A percentile compares a stretch with the other conserved stretches of the same genome.
Conservation (phyloP, 2,329 filamentous ascomycete species). For the Venturia carpophila region DNA sequence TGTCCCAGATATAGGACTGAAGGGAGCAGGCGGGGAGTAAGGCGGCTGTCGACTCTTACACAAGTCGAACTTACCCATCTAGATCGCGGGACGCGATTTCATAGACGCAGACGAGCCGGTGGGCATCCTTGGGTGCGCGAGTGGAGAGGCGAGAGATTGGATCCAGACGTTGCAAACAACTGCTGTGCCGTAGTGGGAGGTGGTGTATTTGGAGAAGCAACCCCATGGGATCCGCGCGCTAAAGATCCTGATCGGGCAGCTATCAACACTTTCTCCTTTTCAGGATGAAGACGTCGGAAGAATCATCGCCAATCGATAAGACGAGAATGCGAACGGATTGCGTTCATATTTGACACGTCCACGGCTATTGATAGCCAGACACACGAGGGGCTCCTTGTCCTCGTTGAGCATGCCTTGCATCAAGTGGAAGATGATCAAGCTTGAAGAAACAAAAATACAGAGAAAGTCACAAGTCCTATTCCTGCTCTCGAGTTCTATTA, state of each 20-base stretch:
- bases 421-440: not conserved
- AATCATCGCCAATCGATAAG: constrained; percentile 3
- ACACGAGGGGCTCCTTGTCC: not conserved
- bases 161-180: not conserved
- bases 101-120: not conserved
- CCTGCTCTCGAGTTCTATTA: not conserved
- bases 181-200: not conserved
- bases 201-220: constrained; percentile 3
- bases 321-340: not conserved
- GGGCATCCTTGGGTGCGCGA: not conserved
- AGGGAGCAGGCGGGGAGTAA: constrained; percentile 7
- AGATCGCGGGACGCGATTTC: constrained; percentile 9
- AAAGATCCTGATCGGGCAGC: not conserved
- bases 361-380: not conserved
- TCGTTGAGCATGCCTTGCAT: constrained; percentile 1
- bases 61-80: constrained; percentile 5
- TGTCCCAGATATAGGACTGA: not conserved
- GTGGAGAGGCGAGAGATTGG: constrained; percentile 6
- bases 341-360: not conserved
- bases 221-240: not conserved
- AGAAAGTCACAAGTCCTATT: not conserved
- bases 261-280: not conserved
- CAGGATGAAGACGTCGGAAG: not conserved
- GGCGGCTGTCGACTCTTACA: not conserved
- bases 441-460: not conserved